Percentiles rank a stretch among this genome's conserved stretches.
Conservation (phyloP, 2,329 filamentous ascomycete species). For the Cladosporium sp. region DNA sequence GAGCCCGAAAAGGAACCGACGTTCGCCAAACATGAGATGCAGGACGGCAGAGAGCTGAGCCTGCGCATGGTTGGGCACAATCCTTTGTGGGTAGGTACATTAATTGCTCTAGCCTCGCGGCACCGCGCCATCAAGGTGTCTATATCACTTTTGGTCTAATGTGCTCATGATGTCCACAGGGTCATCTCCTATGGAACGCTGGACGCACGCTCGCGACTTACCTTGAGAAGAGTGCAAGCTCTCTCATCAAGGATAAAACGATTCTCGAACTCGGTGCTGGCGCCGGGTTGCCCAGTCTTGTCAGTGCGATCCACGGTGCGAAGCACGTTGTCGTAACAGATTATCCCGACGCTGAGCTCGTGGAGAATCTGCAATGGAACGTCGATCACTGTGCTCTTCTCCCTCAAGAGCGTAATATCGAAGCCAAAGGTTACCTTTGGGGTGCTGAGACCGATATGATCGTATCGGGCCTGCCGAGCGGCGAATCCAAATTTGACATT, state of each 20-base stretch:
- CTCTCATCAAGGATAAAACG: slow-evolving; percentile 61
- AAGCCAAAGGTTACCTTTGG: slow-evolving; percentile 71
- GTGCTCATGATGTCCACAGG: slow-evolving; percentile 41
- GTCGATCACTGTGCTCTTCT: slow-evolving; percentile 54
- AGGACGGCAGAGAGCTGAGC: slow-evolving; percentile 60
- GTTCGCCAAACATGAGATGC: slow-evolving; percentile 65
- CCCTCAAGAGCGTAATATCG: slow-evolving; percentile 33
- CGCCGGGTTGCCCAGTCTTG: slow-evolving; percentile 70
- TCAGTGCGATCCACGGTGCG: slow-evolving; percentile 71
- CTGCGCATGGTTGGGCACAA: slow-evolving; percentile 82
- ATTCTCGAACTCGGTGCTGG: slow-evolving; percentile 87
- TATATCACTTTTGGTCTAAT: slow-evolving; percentile 6
- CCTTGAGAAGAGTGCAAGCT: slow-evolving; percentile 63
- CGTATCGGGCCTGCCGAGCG: slow-evolving; percentile 51
- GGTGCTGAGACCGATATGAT: slow-evolving; percentile 61
- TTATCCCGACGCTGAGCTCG: slow-evolving; percentile 79
- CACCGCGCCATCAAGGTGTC: slow-evolving; percentile 3
- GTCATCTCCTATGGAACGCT: slow-evolving; percentile 88
- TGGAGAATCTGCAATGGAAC: slow-evolving; percentile 75
- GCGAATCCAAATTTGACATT: slow-evolving; percentile 62
- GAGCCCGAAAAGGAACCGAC: slow-evolving; percentile 72
- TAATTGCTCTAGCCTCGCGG: neutral
- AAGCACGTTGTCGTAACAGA: slow-evolving; percentile 70
- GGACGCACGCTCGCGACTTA: slow-evolving; percentile 72
- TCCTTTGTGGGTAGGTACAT: slow-evolving; percentile 67